A percentile compares a stretch with the other conserved stretches of the same genome.
Evolutionary conservation across 805 yeast species (phyloP).

Genomic region (Ogataea neopini): DNA sequence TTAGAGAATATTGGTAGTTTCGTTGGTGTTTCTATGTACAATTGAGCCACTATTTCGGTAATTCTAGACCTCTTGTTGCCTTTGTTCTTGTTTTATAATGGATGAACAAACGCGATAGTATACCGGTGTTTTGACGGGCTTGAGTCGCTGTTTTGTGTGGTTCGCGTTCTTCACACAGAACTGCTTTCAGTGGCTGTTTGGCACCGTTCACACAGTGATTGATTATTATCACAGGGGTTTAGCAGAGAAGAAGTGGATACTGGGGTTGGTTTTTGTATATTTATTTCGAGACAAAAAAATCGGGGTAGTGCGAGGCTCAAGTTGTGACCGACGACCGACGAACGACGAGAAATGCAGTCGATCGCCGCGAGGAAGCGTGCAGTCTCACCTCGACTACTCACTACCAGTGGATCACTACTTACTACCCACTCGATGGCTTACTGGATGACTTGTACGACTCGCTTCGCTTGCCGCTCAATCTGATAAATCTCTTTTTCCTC

Average conservation of each 20-base stretch:
- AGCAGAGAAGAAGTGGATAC: background rate
- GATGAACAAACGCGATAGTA: background rate
- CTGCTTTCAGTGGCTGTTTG: background rate
- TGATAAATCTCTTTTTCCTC: too few species aligned
- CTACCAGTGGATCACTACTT: background rate
- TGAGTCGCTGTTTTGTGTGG: too few species aligned
- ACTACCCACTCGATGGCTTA: too few species aligned
- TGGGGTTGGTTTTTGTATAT: background rate
- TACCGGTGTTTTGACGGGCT: too few species aligned
- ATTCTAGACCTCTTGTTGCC: too few species aligned
- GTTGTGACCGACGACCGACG: background rate
- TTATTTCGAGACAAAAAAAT: background rate
- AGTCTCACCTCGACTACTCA: too few species aligned
- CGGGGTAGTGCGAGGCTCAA: background rate
- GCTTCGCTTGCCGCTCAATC: too few species aligned
- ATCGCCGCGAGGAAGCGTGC: too few species aligned
- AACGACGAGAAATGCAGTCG: background rate
- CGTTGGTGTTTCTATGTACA: background rate
- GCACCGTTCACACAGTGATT: too few species aligned
- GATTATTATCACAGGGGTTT: too few species aligned
- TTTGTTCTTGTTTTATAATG: background rate
- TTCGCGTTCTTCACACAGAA: background rate
- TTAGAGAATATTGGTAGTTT: background rate
- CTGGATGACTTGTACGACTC: too few species aligned
- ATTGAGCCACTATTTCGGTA: background rate